Conservation (phyloP, 2,329 filamentous ascomycete species). For the Chaetomium olivaceum region DNA sequence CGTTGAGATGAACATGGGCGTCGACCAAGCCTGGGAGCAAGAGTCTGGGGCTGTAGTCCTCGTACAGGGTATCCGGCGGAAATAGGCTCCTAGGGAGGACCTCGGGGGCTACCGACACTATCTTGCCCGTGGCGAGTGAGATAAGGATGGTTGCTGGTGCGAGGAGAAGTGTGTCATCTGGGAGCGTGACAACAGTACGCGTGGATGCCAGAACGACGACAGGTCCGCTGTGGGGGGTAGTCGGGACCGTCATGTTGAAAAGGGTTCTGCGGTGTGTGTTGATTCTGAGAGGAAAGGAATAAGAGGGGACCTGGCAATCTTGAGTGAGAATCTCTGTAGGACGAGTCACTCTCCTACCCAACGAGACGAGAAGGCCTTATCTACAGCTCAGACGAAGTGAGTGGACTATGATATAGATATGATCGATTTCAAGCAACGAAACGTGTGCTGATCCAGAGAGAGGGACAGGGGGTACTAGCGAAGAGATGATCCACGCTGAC, state of each 20-base stretch:
- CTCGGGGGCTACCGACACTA: constrained; percentile 70
- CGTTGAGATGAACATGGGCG: constrained; percentile 95
- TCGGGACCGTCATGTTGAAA: constrained; percentile 37
- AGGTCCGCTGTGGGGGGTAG: constrained; percentile 37
- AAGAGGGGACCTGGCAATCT: background rate
- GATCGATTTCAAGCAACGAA: background rate
- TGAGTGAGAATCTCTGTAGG: background rate
- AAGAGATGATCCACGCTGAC: background rate
- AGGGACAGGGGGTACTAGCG: constrained; percentile 2
- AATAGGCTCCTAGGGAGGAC: constrained; percentile 77
- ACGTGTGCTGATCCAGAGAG: background rate
- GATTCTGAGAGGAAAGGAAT: background rate
- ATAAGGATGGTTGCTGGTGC: constrained; percentile 82
- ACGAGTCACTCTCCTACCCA: background rate
- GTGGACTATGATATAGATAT: background rate
- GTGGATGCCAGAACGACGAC: constrained; percentile 80
- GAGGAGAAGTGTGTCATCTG: constrained; percentile 60
- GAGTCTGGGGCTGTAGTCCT: constrained; percentile 80
- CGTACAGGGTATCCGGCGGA: constrained; percentile 69
- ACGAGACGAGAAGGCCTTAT: constrained; percentile 1
- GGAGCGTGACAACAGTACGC: constrained; percentile 75
- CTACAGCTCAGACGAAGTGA: background rate
- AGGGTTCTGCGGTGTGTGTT: background rate
- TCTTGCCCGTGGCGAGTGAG: constrained; percentile 78
- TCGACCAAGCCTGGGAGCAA: constrained; percentile 91